Base-by-base conservation (phyloP, 129 eudicot species). In the Ambrosia artemisiifolia region DNA sequence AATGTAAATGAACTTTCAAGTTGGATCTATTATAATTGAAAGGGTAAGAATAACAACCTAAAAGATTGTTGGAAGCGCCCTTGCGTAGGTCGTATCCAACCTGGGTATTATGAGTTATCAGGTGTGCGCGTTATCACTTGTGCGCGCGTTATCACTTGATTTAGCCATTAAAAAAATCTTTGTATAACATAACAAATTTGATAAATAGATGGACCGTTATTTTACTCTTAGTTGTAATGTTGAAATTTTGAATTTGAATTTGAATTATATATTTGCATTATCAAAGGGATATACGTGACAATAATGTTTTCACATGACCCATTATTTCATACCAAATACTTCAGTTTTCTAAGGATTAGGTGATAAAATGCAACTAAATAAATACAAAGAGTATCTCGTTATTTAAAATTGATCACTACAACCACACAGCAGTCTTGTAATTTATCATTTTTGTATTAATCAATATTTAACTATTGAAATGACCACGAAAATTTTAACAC, bases 301-400 rank as follows among this genome's bases (percentile, higher is more conserved):
- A 63, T 63, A 64, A 64, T 64, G 43, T 64, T 38, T 36, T 36
- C 69, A 38, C 69, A 64, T 64, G 50, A 64, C 33, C 43, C 18
- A 17, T 64, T 64, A 10, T 64, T 64, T 64, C n/a, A 38, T 40
- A 64, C 69, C 50, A 64, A 38, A 64, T 64, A 64, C 42, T 3
- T 9, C n/a, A 64, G 32, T 64, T 64, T 38, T 64, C 19, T 38
- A 17, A 38, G 69, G 18, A 7, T 36, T 64, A 64, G 69, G 69
- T 64, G 24, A 17, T 16, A 11, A 11, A 38, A 35, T 36, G 19
- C 12, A 63, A 36, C 24, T 63, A 63, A 63, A 64, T 18, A 40
- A 63, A 11, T 57, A 28, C 8, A 5, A 64, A 18, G 69, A 18
- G 51, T 36, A 64, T 64, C 69, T 64, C 38, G 16, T 10, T 64